Percentiles rank a stretch among this genome's conserved stretches.
Evolutionary conservation across 1,284 basidiomycete genomes (phyloP).

Genomic region (Melampsora larici-populina): DNA sequence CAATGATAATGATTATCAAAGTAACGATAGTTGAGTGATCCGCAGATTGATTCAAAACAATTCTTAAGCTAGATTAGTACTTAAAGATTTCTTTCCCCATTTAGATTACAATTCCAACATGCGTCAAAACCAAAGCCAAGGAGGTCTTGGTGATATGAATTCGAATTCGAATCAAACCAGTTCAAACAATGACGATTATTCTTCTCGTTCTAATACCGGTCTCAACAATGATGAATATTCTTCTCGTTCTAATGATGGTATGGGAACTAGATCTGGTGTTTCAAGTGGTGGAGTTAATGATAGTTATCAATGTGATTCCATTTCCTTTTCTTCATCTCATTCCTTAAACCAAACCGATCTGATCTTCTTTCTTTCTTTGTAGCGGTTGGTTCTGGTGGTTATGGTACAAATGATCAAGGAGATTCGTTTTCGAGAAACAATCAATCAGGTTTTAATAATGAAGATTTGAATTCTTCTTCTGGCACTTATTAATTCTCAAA

Average conservation of each 20-base stretch:
- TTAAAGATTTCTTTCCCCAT: too few species aligned
- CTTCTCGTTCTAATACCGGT: background rate
- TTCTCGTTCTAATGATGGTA: background rate
- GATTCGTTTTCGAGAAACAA: slow-evolving; percentile 33
- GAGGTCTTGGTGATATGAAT: slow-evolving; percentile 16
- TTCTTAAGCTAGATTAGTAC: too few species aligned
- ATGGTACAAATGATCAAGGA: slow-evolving; percentile 30
- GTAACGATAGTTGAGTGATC: too few species aligned
- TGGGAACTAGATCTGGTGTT: slow-evolving; percentile 17
- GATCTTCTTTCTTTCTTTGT: background rate
- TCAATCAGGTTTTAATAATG: slow-evolving; percentile 37
- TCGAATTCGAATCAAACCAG: background rate
- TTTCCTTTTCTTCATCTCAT: background rate
- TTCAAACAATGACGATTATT: background rate
- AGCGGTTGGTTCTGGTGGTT: slow-evolving; percentile 31
- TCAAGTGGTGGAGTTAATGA: slow-evolving; percentile 16
- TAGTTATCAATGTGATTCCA: slow-evolving; percentile 12
- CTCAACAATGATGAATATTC: background rate
- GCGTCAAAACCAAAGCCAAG: slow-evolving; percentile 14
- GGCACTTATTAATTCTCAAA: too few species aligned
- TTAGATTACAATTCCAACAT: background rate
- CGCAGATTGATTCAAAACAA: background rate
- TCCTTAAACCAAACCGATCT: background rate
- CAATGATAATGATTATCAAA: too few species aligned
- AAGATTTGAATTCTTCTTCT: background rate